Evolutionary conservation across 2,329 filamentous ascomycete genomes (phyloP).

Genomic region (Aspergillus fischeri): DNA sequence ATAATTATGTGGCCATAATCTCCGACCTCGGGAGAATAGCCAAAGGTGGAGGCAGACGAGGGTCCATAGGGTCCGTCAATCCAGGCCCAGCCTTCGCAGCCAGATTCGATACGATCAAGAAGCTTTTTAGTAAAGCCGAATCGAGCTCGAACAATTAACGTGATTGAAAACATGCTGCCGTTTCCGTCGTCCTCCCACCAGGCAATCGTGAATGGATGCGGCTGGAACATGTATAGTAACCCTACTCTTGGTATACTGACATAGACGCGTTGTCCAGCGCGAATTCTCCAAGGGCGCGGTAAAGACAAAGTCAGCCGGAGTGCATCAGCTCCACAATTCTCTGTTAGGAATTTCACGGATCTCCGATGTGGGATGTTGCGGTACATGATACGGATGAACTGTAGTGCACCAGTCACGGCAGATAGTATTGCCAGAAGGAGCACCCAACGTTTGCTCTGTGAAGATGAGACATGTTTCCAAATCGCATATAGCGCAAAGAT

Average conservation of each 20-base stretch:
- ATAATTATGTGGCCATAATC: slow-evolving; percentile 32
- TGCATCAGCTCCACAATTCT: neutral
- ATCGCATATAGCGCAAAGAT: slow-evolving; percentile 1
- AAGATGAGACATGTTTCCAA: slow-evolving; percentile 1
- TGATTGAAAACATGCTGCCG: slow-evolving; percentile 11
- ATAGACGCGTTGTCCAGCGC: slow-evolving; percentile 18
- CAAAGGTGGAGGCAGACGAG: slow-evolving; percentile 6
- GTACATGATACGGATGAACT: slow-evolving; percentile 1
- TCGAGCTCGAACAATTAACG: slow-evolving; percentile 21
- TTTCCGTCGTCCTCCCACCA: slow-evolving; percentile 18
- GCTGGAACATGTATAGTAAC: slow-evolving; percentile 22
- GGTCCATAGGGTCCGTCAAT: slow-evolving; percentile 27
- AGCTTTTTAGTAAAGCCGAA: slow-evolving; percentile 17
- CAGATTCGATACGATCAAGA: slow-evolving; percentile 6
- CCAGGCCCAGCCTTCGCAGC: slow-evolving; percentile 12
- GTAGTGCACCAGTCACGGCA: neutral
- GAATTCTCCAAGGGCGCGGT: slow-evolving; percentile 14
- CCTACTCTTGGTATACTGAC: slow-evolving; percentile 15
- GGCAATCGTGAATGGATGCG: slow-evolving; percentile 25
- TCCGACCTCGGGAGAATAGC: slow-evolving; percentile 13
- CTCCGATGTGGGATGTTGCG: slow-evolving; percentile 3
- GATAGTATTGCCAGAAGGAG: neutral
- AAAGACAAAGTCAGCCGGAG: slow-evolving; percentile 4
- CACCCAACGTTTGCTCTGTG: no score
- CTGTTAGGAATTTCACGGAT: neutral